These are phyloP conservation scores for Eutrema salsugineum DNA, from an alignment of 441 rosid genomes.

Conservation along the genomic window DNA sequence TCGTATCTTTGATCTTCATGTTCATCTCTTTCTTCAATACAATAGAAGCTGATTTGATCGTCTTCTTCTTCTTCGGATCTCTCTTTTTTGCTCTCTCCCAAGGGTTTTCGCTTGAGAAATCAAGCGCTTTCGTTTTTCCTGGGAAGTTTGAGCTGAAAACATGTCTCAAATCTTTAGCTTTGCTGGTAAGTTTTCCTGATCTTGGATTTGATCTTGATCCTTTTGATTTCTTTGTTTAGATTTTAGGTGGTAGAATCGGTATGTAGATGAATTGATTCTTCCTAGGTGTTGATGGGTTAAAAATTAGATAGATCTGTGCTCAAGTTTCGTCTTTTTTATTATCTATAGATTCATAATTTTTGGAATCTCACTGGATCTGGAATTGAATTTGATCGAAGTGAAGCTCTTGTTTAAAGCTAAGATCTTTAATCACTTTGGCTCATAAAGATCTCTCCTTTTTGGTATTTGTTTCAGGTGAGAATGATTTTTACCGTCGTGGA, in stretches of 20 bases:
- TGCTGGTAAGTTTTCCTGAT: constrained; percentile 43
- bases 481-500: constrained; percentile 66
- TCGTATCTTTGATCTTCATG: constrained; percentile 45
- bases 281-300: not conserved
- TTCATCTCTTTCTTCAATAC: constrained; percentile 31
- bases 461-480: constrained; percentile 46
- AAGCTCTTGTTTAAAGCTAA: not conserved
- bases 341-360: not conserved
- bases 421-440: not conserved
- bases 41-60: constrained; percentile 12
- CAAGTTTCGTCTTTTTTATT: not conserved
- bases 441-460: not conserved
- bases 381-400: not conserved
- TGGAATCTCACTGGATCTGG: not conserved
- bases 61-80: constrained; percentile 34
- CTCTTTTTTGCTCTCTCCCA: constrained; percentile 77
- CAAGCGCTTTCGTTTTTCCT: constrained; percentile 39
- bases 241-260: not conserved
- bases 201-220: not conserved
- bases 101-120: constrained; percentile 48
- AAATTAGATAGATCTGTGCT: constrained; percentile 6
- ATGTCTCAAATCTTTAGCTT: constrained; percentile 75
- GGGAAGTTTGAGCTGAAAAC: constrained; percentile 48
- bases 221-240: not conserved
- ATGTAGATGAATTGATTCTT: not conserved